Conservation (phyloP, 306 rosid species). For the Gillenia trifoliata region DNA sequence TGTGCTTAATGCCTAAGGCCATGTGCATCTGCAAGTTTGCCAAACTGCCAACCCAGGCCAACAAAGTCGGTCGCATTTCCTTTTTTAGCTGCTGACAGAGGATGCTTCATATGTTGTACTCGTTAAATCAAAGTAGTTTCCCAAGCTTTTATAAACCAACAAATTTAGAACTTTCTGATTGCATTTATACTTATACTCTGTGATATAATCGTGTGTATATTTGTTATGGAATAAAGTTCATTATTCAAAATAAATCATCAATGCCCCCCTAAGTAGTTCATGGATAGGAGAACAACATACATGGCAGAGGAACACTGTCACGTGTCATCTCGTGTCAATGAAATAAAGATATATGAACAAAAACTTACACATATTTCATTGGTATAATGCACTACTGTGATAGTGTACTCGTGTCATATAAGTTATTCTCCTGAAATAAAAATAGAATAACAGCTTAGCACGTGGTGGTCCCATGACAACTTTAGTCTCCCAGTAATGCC, state of each 20-base stretch:
- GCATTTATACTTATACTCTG: not conserved
- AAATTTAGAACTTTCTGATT: not conserved
- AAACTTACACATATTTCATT: too few species aligned
- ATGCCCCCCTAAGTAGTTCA: not conserved
- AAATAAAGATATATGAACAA: too few species aligned
- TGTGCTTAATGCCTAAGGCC: not conserved
- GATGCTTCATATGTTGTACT: not conserved
- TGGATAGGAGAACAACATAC: not conserved
- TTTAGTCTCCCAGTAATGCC: not conserved
- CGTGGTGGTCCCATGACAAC: not conserved
- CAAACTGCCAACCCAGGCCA: not conserved
- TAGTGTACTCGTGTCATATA: too few species aligned
- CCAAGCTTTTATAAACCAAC: not conserved
- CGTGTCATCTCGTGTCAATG: too few species aligned
- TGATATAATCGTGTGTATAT: not conserved
- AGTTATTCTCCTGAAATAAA: too few species aligned
- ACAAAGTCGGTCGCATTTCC: not conserved
- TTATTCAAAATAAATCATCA: not conserved
- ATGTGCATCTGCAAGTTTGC: not conserved
- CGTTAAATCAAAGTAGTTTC: not conserved
- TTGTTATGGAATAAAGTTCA: not conserved
- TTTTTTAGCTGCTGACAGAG: not conserved
- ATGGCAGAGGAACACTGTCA: too few species aligned
- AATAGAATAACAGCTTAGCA: not conserved
- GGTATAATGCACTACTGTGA: fast-evolving